A percentile compares a stretch with the other conserved stretches of the same genome.
Evolutionary conservation across 2,329 filamentous ascomycete genomes (phyloP).

Genomic region (Colletotrichum agaves): DNA sequence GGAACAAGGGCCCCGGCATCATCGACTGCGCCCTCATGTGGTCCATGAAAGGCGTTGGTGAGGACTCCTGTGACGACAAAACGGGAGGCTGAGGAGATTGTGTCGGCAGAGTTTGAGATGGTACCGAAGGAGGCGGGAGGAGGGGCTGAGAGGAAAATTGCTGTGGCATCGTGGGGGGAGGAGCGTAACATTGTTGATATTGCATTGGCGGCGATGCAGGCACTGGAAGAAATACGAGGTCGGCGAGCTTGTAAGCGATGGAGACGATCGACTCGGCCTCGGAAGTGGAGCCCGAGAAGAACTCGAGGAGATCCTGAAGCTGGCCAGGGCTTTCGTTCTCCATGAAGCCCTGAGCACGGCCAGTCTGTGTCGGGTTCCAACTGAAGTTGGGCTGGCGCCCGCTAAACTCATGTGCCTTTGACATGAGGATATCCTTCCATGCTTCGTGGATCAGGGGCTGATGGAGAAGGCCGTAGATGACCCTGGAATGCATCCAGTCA

Average conservation of each 20-base stretch:
- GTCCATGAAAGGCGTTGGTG: constrained; percentile 31
- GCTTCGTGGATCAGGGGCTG: constrained; percentile 70
- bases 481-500: constrained; percentile 76
- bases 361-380: constrained; percentile 68
- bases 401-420: constrained; percentile 65
- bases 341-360: constrained; percentile 66
- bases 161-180: constrained; percentile 34
- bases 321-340: constrained; percentile 72
- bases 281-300: constrained; percentile 68
- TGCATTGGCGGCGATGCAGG: constrained; percentile 38
- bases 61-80: constrained; percentile 34
- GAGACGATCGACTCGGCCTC: constrained; percentile 67
- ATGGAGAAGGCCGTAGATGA: constrained; percentile 74
- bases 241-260: constrained; percentile 67
- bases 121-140: constrained; percentile 37
- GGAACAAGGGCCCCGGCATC: constrained; percentile 36
- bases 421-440: constrained; percentile 67
- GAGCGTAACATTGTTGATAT: constrained; percentile 37
- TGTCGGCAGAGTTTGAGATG: constrained; percentile 37
- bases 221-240: constrained; percentile 51
- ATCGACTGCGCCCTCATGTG: constrained; percentile 37
- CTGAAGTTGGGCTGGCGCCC: constrained; percentile 68
- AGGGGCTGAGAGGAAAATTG: constrained; percentile 37
- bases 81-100: constrained; percentile 36
- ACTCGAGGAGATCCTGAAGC: constrained; percentile 72